Evolutionary conservation across 345 rosid genomes (phyloP).

Genomic region (Sonneratia alba): DNA sequence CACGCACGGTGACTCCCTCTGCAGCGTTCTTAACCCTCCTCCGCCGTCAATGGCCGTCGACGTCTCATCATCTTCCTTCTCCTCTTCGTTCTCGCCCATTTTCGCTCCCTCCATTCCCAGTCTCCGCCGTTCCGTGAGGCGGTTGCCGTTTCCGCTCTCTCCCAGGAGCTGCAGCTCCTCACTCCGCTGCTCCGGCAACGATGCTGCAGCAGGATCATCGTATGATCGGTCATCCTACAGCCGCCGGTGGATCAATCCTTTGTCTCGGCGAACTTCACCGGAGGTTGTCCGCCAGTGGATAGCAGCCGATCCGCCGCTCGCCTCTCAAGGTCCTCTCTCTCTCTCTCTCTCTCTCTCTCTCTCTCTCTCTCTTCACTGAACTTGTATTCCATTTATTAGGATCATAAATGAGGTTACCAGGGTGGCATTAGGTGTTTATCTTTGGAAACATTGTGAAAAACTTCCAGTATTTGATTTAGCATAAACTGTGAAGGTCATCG

Average conservation of each 20-base stretch:
- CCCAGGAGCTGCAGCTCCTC: background rate
- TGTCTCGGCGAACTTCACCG: conserved; percentile 20
- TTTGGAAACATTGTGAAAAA: background rate
- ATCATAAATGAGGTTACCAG: background rate
- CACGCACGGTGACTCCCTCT: background rate
- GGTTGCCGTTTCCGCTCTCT: background rate
- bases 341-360: too few relatives aligned
- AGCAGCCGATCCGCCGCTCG: conserved; percentile 35
- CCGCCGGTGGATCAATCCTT: conserved; percentile 34
- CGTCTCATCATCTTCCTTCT: background rate
- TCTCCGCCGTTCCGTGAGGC: background rate
- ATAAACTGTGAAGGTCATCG: background rate
- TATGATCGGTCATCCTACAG: conserved; percentile 25
- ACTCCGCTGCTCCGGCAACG: conserved; percentile 22
- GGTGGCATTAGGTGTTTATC: background rate
- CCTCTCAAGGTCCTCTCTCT: conserved; percentile 31
- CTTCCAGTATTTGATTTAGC: background rate
- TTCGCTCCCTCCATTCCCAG: background rate
- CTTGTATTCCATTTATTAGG: background rate
- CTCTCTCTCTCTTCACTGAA: background rate
- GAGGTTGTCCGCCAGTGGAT: conserved; percentile 55
- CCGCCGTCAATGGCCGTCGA: conserved; percentile 9
- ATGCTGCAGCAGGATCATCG: conserved; percentile 14
- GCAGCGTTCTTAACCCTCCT: background rate
- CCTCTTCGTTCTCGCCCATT: background rate